Base-by-base conservation (phyloP, 2,329 filamentous ascomycete genomes). In the Cercospora sojina region DNA sequence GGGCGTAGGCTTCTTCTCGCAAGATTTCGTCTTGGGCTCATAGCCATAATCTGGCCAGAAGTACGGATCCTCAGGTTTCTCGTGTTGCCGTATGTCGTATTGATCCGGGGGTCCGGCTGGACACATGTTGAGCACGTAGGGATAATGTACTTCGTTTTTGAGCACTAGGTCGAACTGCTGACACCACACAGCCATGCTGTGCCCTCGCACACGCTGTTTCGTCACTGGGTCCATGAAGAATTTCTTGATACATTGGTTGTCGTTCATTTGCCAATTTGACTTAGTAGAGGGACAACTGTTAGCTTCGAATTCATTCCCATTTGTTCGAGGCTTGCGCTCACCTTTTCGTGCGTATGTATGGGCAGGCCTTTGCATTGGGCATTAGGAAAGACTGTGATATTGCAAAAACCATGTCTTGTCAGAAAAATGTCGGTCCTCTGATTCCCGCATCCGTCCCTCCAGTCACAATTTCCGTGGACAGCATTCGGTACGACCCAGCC, bases 221-320 rank as follows among this genome's bases (percentile, higher is more conserved):
- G 20, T 25, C 25, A 16, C 25, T 12, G 58, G 58, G 23, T 60
- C 41, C 18, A 16, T 47, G 35, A 41, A 60, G 41, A 60, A 60
- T 8, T 49, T 18, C 16, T 27, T 60, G 58, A 60, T 23, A 25
- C 58, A 60, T 60, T 49, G 47, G 9, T 49, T 41, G n/a, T 16
- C 41, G n/a, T 60, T 60, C 35, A 60, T 16, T 18, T n/a, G n/a
- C 58, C 58, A 60, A n/a, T 60, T 60, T 41, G 58, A 20, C 58
- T 60, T 13, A 5, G 23, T 16, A 27, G 23, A 41, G 18, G 18
- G 13, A 23, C 13, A 32, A 20, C 3, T 29, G 41, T 31, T 29
- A 29, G 58, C 32, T 47, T 9, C 20, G 12, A 3, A 13, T 20
- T 4, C 27, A 57, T 35, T 20, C 9, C 10, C 16, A 35, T 53